These are phyloP conservation scores for Phytophthora palmivora DNA, from an alignment of 352 stramenopile genomes.

Conservation along the genomic window DNA sequence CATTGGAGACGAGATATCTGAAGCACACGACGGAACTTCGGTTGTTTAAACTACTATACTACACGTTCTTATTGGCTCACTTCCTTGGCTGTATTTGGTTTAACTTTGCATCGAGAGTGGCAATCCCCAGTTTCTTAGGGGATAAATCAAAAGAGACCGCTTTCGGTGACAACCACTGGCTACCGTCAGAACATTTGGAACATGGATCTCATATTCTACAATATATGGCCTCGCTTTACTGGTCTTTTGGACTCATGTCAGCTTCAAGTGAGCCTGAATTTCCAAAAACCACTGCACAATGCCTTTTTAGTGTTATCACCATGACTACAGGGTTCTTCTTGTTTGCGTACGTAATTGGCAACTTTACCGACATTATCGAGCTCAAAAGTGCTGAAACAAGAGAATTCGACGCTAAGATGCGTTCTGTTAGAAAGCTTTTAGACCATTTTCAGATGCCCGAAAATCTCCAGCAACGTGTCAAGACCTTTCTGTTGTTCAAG, in stretches of 20 bases:
- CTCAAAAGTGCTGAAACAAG: slow-evolving; percentile 67
- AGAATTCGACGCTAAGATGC: slow-evolving; percentile 66
- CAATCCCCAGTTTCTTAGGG: slow-evolving; percentile 9
- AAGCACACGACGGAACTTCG: slow-evolving; percentile 65
- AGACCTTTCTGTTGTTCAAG: slow-evolving; percentile 75
- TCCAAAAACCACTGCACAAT: slow-evolving; percentile 55
- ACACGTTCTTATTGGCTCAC: slow-evolving; percentile 67
- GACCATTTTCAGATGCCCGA: slow-evolving; percentile 59
- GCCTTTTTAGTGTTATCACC: slow-evolving; percentile 59
- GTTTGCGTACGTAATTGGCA: slow-evolving; percentile 79
- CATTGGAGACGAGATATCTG: slow-evolving; percentile 66
- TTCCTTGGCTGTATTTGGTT: slow-evolving; percentile 73
- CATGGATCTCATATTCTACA: slow-evolving; percentile 36
- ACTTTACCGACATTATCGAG: slow-evolving; percentile 71
- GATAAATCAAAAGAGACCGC: neutral
- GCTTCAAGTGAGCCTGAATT: slow-evolving; percentile 58
- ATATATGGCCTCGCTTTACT: slow-evolving; percentile 71
- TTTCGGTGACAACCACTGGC: slow-evolving; percentile 46
- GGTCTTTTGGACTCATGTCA: slow-evolving; percentile 73
- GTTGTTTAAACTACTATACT: slow-evolving; percentile 76
- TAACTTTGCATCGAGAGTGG: slow-evolving; percentile 45
- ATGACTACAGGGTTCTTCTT: slow-evolving; percentile 78
- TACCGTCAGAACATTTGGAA: slow-evolving; percentile 43
- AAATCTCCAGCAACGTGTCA: slow-evolving; percentile 53
- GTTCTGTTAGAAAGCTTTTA: slow-evolving; percentile 58